Percentiles rank a stretch among this genome's conserved stretches.
These are phyloP conservation scores for Dipteronia sinensis DNA, from an alignment of 345 rosid genomes.

Conservation along the genomic window DNA sequence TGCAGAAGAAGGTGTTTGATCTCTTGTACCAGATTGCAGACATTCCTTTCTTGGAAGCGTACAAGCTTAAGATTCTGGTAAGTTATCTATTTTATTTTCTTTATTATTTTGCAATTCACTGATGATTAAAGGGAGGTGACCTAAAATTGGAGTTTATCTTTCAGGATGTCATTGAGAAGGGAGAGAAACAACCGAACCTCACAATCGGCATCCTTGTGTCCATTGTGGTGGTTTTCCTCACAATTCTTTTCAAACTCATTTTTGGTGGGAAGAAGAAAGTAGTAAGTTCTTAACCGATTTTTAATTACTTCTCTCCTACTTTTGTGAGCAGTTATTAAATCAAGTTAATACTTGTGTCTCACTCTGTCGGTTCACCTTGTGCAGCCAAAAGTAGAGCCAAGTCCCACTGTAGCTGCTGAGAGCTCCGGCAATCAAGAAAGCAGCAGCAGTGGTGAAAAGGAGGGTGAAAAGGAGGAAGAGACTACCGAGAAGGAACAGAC, in stretches of 20 bases:
- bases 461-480: constrained; percentile 38
- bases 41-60: constrained; percentile 60
- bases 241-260: constrained; percentile 28
- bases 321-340: not conserved
- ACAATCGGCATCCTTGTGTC: constrained; percentile 44
- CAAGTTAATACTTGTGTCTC: not conserved
- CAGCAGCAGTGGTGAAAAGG: constrained; percentile 41
- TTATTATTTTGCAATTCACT: not conserved
- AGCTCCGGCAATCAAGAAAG: constrained; percentile 44
- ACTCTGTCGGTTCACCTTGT: not conserved
- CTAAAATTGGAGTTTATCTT: not conserved
- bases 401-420: constrained; percentile 45
- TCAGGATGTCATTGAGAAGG: constrained; percentile 72
- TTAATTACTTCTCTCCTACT: not conserved
- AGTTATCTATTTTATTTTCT: constrained; percentile 16
- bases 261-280: constrained; percentile 81
- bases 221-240: constrained; percentile 31
- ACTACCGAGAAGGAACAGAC: constrained; percentile 45
- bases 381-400: constrained; percentile 46
- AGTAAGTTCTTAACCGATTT: constrained; percentile 11
- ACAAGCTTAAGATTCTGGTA: constrained; percentile 63
- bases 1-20: constrained; percentile 66
- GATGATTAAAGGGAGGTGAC: not conserved
- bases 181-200: constrained; percentile 51
- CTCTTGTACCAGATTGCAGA: constrained; percentile 74